These are phyloP conservation scores for Penicillium sp. DNA, from an alignment of 2,329 filamentous ascomycete genomes.

Conservation along the genomic window DNA sequence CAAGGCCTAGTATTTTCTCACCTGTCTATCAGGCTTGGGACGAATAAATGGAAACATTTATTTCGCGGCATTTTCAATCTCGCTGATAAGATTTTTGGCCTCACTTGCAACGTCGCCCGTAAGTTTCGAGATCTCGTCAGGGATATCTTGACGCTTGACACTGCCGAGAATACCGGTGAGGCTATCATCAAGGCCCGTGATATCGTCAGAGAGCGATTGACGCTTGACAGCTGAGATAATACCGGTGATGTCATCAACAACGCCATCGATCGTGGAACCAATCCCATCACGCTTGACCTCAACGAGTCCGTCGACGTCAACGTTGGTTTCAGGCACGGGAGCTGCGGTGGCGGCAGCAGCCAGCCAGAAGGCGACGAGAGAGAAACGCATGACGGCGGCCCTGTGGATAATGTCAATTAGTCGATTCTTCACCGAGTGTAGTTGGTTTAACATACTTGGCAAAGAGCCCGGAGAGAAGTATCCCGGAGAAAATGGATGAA, in stretches of 20 bases:
- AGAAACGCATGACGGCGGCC: not conserved
- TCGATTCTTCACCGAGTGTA: not conserved
- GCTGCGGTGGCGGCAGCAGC: not conserved
- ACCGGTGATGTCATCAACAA: too few species aligned
- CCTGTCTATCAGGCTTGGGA: not conserved
- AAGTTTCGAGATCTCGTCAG: not conserved
- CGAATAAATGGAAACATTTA: not conserved
- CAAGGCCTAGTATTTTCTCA: not conserved
- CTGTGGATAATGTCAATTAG: not conserved
- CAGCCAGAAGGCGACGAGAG: not conserved
- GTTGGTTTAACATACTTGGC: not conserved
- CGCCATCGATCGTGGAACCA: too few species aligned
- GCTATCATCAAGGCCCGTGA: not conserved
- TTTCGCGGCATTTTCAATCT: too few species aligned
- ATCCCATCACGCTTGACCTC: not conserved
- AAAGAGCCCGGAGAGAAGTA: not conserved
- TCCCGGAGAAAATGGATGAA: not conserved
- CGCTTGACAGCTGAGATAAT: not conserved
- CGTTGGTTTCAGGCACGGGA: not conserved
- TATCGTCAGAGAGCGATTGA: too few species aligned
- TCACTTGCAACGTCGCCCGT: not conserved
- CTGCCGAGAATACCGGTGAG: accelerated
- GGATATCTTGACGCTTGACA: too few species aligned
- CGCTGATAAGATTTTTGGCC: not conserved
- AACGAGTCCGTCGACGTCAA: not conserved